These are phyloP conservation scores for Trichoderma orchidacearum DNA, from an alignment of 495 filamentous ascomycete genomes.

Conservation along the genomic window DNA sequence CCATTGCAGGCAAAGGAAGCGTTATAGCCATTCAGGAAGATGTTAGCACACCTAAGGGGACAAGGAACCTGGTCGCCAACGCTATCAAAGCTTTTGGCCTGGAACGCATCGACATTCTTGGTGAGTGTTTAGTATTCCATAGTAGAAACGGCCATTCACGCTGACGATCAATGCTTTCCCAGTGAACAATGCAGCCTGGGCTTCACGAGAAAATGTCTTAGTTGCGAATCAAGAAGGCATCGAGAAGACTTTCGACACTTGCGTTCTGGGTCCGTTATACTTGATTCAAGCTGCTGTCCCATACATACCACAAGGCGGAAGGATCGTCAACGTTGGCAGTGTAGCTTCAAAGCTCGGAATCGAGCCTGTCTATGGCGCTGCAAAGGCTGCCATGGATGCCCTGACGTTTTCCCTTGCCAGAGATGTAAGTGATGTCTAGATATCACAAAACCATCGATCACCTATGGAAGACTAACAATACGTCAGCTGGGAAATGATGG, in stretches of 20 bases:
- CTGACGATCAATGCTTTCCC: neutral
- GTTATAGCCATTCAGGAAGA: conserved; percentile 20
- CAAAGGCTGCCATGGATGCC: conserved; percentile 19
- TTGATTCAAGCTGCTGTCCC: conserved; percentile 16
- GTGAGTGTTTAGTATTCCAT: conserved; percentile 7
- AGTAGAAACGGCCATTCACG: neutral
- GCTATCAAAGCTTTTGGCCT: conserved; percentile 13
- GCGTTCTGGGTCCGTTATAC: conserved; percentile 16
- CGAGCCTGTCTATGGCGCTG: conserved; percentile 12
- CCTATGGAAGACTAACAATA: neutral
- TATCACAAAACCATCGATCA: neutral
- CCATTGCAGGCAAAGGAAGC: conserved; percentile 10
- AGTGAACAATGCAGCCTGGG: conserved; percentile 12
- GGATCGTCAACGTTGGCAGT: conserved; percentile 29
- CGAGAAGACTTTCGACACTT: conserved; percentile 10
- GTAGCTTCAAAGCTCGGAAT: conserved; percentile 18
- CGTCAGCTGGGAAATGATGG: conserved; percentile 11
- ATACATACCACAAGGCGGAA: conserved; percentile 20
- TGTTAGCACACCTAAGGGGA: conserved; percentile 13
- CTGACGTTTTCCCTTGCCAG: conserved; percentile 12
- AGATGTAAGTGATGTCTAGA: conserved; percentile 9
- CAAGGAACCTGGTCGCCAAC: conserved; percentile 16
- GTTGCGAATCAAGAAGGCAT: conserved; percentile 7
- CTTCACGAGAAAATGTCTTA: neutral
- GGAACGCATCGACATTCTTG: conserved; percentile 23